Evolutionary conservation across 148 eudicot genomes (phyloP).

Genomic region (Limonium bicolor): DNA sequence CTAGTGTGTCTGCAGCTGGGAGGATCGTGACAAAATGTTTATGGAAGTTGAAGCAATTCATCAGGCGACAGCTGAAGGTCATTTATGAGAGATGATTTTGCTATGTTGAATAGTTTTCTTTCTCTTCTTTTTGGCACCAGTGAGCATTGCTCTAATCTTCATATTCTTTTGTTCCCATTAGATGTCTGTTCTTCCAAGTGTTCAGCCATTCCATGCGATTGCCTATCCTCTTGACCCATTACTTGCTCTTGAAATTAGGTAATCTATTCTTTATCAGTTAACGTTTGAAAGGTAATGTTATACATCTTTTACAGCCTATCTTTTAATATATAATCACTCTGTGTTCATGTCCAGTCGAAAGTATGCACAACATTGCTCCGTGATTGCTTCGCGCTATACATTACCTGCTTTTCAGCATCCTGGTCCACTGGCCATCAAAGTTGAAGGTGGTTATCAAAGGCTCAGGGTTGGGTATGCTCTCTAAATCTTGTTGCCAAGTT

Average conservation of each 20-base stretch:
- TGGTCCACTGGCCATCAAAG: conserved; percentile 43
- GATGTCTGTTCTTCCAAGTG: conserved; percentile 92
- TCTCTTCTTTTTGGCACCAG: not conserved
- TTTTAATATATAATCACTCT: not conserved
- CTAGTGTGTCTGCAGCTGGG: conserved; percentile 93
- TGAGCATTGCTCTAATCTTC: not conserved
- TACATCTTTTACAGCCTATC: not conserved
- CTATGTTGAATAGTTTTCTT: not conserved
- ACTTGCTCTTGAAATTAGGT: conserved; percentile 91
- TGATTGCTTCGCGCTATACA: conserved; percentile 68
- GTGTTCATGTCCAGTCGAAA: conserved; percentile 41
- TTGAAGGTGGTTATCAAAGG: conserved; percentile 45
- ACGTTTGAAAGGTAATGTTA: not conserved
- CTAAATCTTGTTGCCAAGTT: too few species aligned
- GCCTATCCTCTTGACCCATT: conserved; percentile 90
- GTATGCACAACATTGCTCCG: conserved; percentile 79
- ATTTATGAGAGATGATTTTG: not conserved
- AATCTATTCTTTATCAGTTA: not conserved
- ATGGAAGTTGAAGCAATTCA: conserved; percentile 79
- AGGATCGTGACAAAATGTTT: conserved; percentile 82
- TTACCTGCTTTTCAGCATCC: conserved; percentile 76
- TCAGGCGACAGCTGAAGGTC: conserved; percentile 81
- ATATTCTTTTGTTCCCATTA: conserved; percentile 13
- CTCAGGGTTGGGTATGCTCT: conserved; percentile 71
- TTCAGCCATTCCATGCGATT: conserved; percentile 95